Conservation (phyloP, 345 rosid genomes). For the Hirschfeldia incana region DNA sequence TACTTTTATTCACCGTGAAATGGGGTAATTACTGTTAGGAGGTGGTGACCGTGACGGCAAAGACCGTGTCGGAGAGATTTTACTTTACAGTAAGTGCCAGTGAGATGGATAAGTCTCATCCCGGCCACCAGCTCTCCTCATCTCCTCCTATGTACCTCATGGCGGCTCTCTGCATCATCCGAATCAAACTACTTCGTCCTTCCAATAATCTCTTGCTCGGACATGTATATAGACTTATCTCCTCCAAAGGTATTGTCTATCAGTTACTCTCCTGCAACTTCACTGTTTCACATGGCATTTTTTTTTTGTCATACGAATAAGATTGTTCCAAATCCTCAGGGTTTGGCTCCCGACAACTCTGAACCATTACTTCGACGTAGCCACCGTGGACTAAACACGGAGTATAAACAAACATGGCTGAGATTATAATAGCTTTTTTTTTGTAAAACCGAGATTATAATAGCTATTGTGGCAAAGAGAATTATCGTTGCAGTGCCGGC, state of each 20-base stretch:
- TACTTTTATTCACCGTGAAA: slow-evolving; percentile 31
- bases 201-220: slow-evolving; percentile 35
- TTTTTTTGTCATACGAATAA: background rate
- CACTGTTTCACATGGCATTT: background rate
- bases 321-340: background rate
- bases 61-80: slow-evolving; percentile 24
- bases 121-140: slow-evolving; percentile 40
- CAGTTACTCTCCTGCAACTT: background rate
- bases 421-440: no score
- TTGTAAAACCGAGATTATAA: no score
- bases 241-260: slow-evolving; percentile 23
- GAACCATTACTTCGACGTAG: background rate
- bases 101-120: slow-evolving; percentile 26
- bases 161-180: slow-evolving; percentile 41
- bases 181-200: slow-evolving; percentile 40
- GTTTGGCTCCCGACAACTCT: background rate
- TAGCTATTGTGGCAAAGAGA: background rate
- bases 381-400: no score
- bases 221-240: slow-evolving; percentile 37
- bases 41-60: slow-evolving; percentile 37
- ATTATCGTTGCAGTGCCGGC: background rate
- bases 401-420: no score
- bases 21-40: slow-evolving; percentile 36
- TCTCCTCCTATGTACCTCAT: slow-evolving; percentile 35
- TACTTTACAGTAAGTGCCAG: slow-evolving; percentile 28